Evolutionary conservation across 805 yeast genomes (phyloP).

Genomic region (Candida ficus): DNA sequence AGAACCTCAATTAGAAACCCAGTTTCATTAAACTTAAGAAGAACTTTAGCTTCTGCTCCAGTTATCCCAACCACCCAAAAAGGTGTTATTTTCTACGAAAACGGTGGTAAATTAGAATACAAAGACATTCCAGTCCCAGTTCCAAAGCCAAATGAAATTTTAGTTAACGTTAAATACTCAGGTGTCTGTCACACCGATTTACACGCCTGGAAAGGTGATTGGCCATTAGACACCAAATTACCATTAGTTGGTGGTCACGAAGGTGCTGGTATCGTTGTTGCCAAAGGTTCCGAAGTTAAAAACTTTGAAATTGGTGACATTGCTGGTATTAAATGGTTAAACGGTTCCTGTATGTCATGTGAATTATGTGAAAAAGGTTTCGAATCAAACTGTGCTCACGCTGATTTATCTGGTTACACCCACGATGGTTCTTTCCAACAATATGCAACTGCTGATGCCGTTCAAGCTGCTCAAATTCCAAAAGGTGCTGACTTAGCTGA

Average conservation of each 20-base stretch:
- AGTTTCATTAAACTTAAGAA: conserved; percentile 13
- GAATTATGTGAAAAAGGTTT: conserved; percentile 55
- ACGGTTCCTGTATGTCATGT: conserved; percentile 63
- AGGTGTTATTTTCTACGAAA: conserved; percentile 47
- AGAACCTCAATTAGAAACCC: conserved; percentile 19
- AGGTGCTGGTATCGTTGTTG: conserved; percentile 71
- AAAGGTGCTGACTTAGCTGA: conserved; percentile 53
- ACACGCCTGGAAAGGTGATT: conserved; percentile 47
- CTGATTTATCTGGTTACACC: conserved; percentile 58
- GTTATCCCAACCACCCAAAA: conserved; percentile 45
- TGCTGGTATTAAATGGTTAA: conserved; percentile 70
- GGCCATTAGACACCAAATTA: conserved; percentile 47
- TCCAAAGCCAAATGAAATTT: conserved; percentile 59
- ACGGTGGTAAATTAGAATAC: conserved; percentile 44
- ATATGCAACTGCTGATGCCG: conserved; percentile 62
- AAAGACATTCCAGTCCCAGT: conserved; percentile 52
- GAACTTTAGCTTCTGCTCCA: conserved; percentile 27
- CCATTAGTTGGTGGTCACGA: conserved; percentile 73
- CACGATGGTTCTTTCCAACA: conserved; percentile 50
- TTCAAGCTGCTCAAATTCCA: conserved; percentile 60
- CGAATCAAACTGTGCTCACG: conserved; percentile 66
- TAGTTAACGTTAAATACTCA: conserved; percentile 64
- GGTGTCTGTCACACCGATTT: conserved; percentile 75
- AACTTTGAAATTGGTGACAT: conserved; percentile 61
- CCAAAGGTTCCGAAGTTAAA: conserved; percentile 52